A percentile compares a stretch with the other conserved stretches of the same genome.
phyloP scores from a whole-genome alignment of 192 early-diverging fungal species.

The Allomyces arbusculus region DNA sequence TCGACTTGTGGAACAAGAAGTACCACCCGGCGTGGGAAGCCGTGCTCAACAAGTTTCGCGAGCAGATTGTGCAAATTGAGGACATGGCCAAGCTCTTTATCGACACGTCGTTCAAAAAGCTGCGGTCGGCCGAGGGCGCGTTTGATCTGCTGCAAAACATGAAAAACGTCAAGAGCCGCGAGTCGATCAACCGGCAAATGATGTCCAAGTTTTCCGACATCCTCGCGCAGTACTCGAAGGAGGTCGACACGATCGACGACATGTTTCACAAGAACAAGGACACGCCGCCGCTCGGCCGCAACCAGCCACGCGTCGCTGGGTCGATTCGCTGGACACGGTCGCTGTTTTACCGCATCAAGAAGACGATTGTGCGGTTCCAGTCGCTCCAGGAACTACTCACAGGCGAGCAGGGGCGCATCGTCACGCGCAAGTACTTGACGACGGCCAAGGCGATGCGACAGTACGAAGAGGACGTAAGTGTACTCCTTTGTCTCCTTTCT shows the following conservation, averaged over 20 bases:
- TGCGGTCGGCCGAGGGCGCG: slow-evolving; percentile 87
- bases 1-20: slow-evolving; percentile 39
- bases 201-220: slow-evolving; percentile 80
- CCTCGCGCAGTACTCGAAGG: slow-evolving; percentile 70
- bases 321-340: slow-evolving; percentile 65
- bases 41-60: slow-evolving; percentile 36
- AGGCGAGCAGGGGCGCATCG: slow-evolving; percentile 31
- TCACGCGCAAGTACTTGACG: slow-evolving; percentile 35
- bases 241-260: slow-evolving; percentile 75
- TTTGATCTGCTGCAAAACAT: slow-evolving; percentile 96
- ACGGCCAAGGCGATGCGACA: slow-evolving; percentile 38
- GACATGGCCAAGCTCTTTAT: slow-evolving; percentile 97
- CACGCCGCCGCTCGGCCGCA: slow-evolving; percentile 54
- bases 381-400: slow-evolving; percentile 40
- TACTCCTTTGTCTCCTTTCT: not conserved
- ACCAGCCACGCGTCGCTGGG: slow-evolving; percentile 71
- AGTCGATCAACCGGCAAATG: slow-evolving; percentile 91
- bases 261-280: slow-evolving; percentile 79
- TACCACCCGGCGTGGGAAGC: slow-evolving; percentile 36
- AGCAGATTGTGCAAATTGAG: slow-evolving; percentile 84
- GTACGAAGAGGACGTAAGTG: slow-evolving; percentile 29
- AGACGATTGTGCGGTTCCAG: slow-evolving; percentile 42
- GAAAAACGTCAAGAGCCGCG: slow-evolving; percentile 86
- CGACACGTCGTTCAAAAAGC: slow-evolving; percentile 65
- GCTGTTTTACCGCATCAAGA: slow-evolving; percentile 42